These are phyloP conservation scores for Blastocystis sp. DNA, from an alignment of 352 stramenopile genomes.

Conservation along the genomic window DNA sequence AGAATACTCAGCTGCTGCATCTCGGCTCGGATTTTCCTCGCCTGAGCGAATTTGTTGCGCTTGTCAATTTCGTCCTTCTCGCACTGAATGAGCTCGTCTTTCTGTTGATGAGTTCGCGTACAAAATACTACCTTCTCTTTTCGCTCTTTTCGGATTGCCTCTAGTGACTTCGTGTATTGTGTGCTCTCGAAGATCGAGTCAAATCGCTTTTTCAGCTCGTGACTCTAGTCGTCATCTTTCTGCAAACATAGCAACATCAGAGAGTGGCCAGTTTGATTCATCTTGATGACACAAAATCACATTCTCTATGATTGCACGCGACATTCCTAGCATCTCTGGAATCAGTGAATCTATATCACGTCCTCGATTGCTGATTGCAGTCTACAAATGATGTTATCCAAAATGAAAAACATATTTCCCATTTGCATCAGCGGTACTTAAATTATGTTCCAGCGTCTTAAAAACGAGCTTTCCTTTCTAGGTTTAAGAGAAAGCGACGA, in stretches of 20 bases:
- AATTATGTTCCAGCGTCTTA: conserved; percentile 82
- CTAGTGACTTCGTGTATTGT: conserved; percentile 92
- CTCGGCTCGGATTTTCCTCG: conserved; percentile 65
- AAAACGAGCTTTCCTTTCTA: conserved; percentile 70
- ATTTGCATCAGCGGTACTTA: conserved; percentile 67
- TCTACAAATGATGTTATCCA: conserved; percentile 62
- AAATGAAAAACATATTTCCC: conserved; percentile 72
- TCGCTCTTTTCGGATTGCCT: conserved; percentile 74
- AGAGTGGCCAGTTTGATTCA: conserved; percentile 91
- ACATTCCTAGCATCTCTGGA: conserved; percentile 85
- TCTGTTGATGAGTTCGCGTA: neutral
- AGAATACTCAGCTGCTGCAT: conserved; percentile 60
- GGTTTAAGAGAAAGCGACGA: neutral
- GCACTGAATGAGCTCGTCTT: conserved; percentile 83
- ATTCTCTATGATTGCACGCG: conserved; percentile 92
- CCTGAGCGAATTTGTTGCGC: conserved; percentile 67
- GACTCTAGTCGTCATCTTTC: conserved; percentile 68
- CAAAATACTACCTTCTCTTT: conserved; percentile 9
- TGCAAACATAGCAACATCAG: conserved; percentile 63
- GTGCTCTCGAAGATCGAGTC: conserved; percentile 99
- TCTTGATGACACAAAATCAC: conserved; percentile 99
- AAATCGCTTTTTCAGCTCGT: conserved; percentile 96
- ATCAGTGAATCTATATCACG: conserved; percentile 68
- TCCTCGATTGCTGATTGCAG: conserved; percentile 66
- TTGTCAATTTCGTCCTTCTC: conserved; percentile 66